Conservation (phyloP, 768 basidiomycete genomes). For the Lactifluus echinatus region DNA sequence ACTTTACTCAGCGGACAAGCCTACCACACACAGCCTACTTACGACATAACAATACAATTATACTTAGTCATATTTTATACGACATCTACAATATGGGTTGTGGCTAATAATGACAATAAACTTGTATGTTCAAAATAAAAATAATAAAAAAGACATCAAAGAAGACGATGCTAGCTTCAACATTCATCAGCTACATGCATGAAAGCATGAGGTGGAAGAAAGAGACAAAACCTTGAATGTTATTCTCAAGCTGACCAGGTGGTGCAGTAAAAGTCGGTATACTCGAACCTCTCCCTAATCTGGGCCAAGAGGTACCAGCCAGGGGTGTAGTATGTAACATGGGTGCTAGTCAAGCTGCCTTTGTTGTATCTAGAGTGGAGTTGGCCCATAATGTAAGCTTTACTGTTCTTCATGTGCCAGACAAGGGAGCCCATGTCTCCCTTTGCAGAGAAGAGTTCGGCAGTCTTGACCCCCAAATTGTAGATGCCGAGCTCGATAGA, state of each 20-base stretch:
- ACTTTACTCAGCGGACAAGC: no score
- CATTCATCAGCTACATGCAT: no score
- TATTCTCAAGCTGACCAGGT: background rate
- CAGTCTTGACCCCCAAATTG: background rate
- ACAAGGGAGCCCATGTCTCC: conserved; percentile 2
- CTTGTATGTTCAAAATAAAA: no score
- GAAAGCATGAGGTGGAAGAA: no score
- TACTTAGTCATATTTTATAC: no score
- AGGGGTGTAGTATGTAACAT: background rate
- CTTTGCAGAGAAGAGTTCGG: background rate
- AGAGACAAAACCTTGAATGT: no score
- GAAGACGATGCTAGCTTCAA: no score
- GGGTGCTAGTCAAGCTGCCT: background rate
- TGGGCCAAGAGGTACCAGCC: background rate
- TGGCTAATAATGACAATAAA: no score
- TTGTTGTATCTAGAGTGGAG: background rate
- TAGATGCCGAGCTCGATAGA: background rate
- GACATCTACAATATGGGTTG: no score
- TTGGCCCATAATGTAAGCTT: background rate
- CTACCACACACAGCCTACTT: no score
- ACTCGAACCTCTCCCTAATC: background rate
- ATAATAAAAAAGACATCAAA: no score
- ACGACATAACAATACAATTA: no score
- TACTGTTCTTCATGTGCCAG: background rate
- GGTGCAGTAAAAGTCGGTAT: background rate